phyloP scores from a whole-genome alignment of 2,329 filamentous ascomycete species.

The Fusarium abutilonis region DNA sequence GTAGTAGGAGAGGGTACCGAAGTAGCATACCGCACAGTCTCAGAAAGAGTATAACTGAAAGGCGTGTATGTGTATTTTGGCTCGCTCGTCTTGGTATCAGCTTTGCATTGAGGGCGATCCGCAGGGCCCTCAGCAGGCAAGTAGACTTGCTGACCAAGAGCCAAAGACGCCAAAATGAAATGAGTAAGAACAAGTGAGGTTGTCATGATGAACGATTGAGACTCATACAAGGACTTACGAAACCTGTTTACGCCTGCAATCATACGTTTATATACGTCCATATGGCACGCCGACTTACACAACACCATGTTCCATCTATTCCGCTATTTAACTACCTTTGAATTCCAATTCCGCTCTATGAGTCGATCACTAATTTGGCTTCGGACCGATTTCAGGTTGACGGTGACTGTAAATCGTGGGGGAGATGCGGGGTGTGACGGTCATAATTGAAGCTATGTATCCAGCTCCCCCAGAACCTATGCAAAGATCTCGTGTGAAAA shows the following conservation, averaged over 20 bases:
- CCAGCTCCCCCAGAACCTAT: conserved; percentile 8
- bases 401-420: conserved; percentile 19
- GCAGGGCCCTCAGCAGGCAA: conserved; percentile 43
- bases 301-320: not conserved
- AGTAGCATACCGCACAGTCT: conserved; percentile 49
- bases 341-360: conserved; percentile 5
- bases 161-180: conserved; percentile 36
- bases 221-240: not conserved
- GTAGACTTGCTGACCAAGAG: conserved; percentile 44
- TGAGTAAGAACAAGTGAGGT: conserved; percentile 23
- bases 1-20: conserved; percentile 46
- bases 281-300: not conserved
- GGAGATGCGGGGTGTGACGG: conserved; percentile 30
- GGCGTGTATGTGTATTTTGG: conserved; percentile 45
- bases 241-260: not conserved
- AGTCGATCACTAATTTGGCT: conserved; percentile 19
- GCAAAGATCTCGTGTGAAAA: not conserved
- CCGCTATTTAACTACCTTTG: not conserved
- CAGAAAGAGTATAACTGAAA: conserved; percentile 48
- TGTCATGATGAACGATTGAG: conserved; percentile 24
- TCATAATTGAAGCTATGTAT: conserved; percentile 4
- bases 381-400: conserved; percentile 35
- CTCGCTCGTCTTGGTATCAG: conserved; percentile 25
- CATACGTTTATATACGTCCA: conserved; percentile 12
- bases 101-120: conserved; percentile 44